Base-by-base conservation (phyloP, 225 moss, liverwort and hornwort species). In the Pleurozium schreberi region DNA sequence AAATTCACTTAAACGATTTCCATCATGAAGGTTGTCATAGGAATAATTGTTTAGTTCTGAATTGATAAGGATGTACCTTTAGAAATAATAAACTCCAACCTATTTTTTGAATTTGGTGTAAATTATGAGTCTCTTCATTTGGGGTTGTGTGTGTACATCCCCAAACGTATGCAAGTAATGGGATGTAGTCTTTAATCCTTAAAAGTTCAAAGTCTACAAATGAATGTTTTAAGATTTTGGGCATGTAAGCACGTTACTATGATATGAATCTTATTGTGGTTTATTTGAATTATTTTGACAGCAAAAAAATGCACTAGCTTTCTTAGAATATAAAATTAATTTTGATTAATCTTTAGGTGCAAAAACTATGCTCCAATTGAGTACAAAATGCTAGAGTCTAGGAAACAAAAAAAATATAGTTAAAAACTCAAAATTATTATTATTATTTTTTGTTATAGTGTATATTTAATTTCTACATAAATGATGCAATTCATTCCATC, bases 21-120 rank as follows among this genome's bases (percentile, higher is more conserved):
- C 1, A 0, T 15, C 16, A 3, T 43, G 9, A 14, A 16, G 4
- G 9, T 27, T 0, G 0, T 27, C n/a, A n/a, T n/a, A n/a, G 0
- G 3, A 70, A 42, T 27, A 15, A 42, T 25, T 25, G 25, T 16
- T 9, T 10, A 73, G 4, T 47, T 28, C 3, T 28, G 1, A 18
- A 6, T 74, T 18, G 9, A 43, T 43, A 28, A 17, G 0, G 3
- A 42, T 70, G 28, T 10, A 45, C 6, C 10, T 11, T 42, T 28
- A 45, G 2, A 74, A 47, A 47, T 6, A 18, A 47, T 31, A 47
- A 17, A 30, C 0, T 74, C 25, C 7, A 47, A 31, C 1, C 18
- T 74, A 47, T 31, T 47, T 4, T 30, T 18, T 45, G 17, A 16
- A 1, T 45, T 47, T 74, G 31, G 2, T 0, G 0, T 11, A 30